These are phyloP conservation scores for Paratinospora sagittata DNA, from an alignment of 164 flowering plant species.

Conservation along the genomic window DNA sequence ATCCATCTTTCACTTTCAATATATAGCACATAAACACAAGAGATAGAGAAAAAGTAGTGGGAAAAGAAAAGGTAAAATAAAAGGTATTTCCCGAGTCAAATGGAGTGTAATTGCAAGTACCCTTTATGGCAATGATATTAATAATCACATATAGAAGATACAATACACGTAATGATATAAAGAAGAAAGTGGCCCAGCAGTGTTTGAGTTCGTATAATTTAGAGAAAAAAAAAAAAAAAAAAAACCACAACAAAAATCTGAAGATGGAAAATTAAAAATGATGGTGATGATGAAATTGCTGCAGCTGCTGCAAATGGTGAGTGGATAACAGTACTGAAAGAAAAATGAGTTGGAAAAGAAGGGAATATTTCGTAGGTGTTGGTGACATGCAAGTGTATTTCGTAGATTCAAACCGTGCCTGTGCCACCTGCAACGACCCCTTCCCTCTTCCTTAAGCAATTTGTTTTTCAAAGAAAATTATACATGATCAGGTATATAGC, in stretches of 20 bases:
- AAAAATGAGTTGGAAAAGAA: slow-evolving; percentile 15
- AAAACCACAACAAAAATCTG: not conserved
- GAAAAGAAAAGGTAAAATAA: slow-evolving; percentile 9
- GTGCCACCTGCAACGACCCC: too few species aligned
- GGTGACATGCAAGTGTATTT: too few species aligned
- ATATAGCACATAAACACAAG: not conserved
- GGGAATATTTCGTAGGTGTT: slow-evolving; percentile 51
- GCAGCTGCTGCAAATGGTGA: slow-evolving; percentile 36
- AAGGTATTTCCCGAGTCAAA: slow-evolving; percentile 17
- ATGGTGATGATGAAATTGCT: slow-evolving; percentile 23
- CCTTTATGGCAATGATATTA: too few species aligned
- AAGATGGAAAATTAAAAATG: slow-evolving; percentile 30
- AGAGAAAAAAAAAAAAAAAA: slow-evolving; percentile 1
- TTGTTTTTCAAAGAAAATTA: too few species aligned
- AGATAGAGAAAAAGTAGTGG: not conserved
- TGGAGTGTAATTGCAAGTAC: too few species aligned
- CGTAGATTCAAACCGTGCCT: too few species aligned
- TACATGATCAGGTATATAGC: too few species aligned
- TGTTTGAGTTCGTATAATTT: too few species aligned
- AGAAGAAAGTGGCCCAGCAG: slow-evolving; percentile 14
- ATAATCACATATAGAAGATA: too few species aligned
- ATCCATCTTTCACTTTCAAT: not conserved
- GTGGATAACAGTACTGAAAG: slow-evolving; percentile 39
- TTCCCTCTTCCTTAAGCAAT: too few species aligned
- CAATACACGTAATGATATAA: too few species aligned